phyloP scores from a whole-genome alignment of 139 green algal species.

The Chlorella sp. region DNA sequence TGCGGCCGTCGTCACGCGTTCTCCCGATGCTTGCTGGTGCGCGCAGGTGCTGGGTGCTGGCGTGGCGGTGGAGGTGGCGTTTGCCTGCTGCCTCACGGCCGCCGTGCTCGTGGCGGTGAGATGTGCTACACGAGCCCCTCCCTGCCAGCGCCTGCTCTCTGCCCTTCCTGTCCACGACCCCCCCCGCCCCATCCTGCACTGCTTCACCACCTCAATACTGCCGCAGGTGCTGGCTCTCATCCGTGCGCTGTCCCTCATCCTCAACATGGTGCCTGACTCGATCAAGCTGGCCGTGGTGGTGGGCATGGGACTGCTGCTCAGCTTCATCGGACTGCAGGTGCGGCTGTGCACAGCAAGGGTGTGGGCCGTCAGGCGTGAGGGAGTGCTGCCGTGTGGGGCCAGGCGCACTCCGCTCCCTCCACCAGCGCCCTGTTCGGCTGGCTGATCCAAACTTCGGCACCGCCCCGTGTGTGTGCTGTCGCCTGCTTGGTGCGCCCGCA shows the following conservation, averaged over 20 bases:
- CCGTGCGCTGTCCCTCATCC: constrained; percentile 29
- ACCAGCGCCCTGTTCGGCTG: too few relatives aligned
- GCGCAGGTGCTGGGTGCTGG: constrained; percentile 23
- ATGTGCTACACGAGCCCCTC: not conserved
- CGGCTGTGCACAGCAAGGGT: not conserved
- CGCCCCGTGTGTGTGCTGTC: not conserved
- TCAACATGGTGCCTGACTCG: constrained; percentile 29
- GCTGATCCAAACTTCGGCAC: too few relatives aligned
- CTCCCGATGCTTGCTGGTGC: too few relatives aligned
- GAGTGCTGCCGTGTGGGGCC: too few relatives aligned
- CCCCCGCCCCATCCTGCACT: not conserved
- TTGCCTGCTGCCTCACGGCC: constrained; percentile 31
- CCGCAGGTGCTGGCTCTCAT: constrained; percentile 22
- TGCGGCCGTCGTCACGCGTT: not conserved
- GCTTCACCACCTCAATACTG: not conserved
- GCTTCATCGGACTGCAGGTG: constrained; percentile 40
- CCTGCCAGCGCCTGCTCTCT: not conserved
- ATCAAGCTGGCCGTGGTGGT: constrained; percentile 51
- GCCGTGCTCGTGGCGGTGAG: constrained; percentile 25
- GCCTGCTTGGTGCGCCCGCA: constrained; percentile 5
- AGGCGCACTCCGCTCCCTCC: too few relatives aligned
- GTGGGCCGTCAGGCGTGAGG: too few relatives aligned
- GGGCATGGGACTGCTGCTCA: constrained; percentile 46
- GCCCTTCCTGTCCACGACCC: not conserved
- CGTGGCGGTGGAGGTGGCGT: constrained; percentile 14